Evolutionary conservation across 495 filamentous ascomycete genomes (phyloP).

Genomic region (Penicillium canariense): DNA sequence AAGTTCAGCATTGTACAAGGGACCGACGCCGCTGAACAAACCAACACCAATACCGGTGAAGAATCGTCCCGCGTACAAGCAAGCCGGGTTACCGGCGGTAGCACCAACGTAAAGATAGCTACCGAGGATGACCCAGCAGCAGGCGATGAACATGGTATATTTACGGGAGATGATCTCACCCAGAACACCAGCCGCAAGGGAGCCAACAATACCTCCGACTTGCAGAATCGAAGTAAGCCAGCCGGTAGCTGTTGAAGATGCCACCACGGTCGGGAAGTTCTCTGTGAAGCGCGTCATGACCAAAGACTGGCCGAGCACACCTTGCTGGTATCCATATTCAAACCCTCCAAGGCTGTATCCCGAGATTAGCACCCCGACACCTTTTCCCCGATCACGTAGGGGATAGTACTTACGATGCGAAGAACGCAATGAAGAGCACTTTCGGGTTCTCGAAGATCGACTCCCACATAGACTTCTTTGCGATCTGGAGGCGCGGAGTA

Average conservation of each 20-base stretch:
- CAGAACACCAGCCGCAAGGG: constrained; percentile 52
- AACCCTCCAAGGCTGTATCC: constrained; percentile 40
- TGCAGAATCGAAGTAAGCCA: constrained; percentile 62
- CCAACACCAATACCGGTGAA: constrained; percentile 71
- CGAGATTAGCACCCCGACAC: background rate
- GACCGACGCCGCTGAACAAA: constrained; percentile 51
- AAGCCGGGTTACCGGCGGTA: constrained; percentile 57
- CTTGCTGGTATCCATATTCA: constrained; percentile 49
- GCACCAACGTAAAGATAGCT: constrained; percentile 56
- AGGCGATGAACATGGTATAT: constrained; percentile 63
- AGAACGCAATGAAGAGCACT: constrained; percentile 43
- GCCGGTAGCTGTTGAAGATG: constrained; percentile 38
- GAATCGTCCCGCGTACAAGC: constrained; percentile 62
- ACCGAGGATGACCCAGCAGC: constrained; percentile 64
- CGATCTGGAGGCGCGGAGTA: constrained; percentile 20
- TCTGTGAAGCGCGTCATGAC: constrained; percentile 43
- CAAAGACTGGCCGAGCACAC: constrained; percentile 41
- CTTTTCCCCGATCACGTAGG: background rate
- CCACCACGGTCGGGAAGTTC: constrained; percentile 43
- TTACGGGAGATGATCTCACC: constrained; percentile 68
- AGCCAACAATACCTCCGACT: constrained; percentile 70
- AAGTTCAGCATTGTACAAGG: constrained; percentile 74
- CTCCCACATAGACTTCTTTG: constrained; percentile 34
- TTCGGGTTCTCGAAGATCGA: constrained; percentile 36
- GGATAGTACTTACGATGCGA: constrained; percentile 35